Evolutionary conservation across 2,329 filamentous ascomycete genomes (phyloP).

Genomic region (Tolypocladium endophyticum): DNA sequence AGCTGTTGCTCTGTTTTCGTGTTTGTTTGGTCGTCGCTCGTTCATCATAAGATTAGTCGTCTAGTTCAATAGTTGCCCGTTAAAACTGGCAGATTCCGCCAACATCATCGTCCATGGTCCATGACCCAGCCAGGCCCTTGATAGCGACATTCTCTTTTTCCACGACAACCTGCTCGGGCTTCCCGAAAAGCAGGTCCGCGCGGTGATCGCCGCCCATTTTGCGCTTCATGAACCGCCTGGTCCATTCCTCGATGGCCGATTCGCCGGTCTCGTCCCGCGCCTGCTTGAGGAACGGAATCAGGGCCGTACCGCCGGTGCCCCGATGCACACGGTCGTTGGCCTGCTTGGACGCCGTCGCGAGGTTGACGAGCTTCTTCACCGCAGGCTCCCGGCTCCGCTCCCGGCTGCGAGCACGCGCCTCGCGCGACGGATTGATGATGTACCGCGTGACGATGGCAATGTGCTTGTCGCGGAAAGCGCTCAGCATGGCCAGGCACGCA

Average conservation of each 20-base stretch:
- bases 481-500: slow-evolving; percentile 65
- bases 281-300: slow-evolving; percentile 95
- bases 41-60: background rate
- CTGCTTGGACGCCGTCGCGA: slow-evolving; percentile 48
- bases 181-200: slow-evolving; percentile 48
- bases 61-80: background rate
- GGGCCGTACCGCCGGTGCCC: slow-evolving; percentile 84
- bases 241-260: slow-evolving; percentile 65
- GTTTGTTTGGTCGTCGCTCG: background rate
- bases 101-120: slow-evolving; percentile 77
- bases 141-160: slow-evolving; percentile 37
- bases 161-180: slow-evolving; percentile 32
- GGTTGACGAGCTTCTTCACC: slow-evolving; percentile 39
- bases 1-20: background rate
- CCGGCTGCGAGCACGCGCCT: slow-evolving; percentile 54
- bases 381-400: slow-evolving; percentile 46
- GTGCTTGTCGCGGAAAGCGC: slow-evolving; percentile 76
- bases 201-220: slow-evolving; percentile 37
- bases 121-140: slow-evolving; percentile 67
- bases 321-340: slow-evolving; percentile 52
- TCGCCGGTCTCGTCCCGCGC: slow-evolving; percentile 93
- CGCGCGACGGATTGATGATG: slow-evolving; percentile 79
- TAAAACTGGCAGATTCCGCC: slow-evolving; percentile 52
- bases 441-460: slow-evolving; percentile 95
- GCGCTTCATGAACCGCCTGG: slow-evolving; percentile 45